phyloP scores from a whole-genome alignment of 768 basidiomycete genomes.

The Naganishia vishniacii region DNA sequence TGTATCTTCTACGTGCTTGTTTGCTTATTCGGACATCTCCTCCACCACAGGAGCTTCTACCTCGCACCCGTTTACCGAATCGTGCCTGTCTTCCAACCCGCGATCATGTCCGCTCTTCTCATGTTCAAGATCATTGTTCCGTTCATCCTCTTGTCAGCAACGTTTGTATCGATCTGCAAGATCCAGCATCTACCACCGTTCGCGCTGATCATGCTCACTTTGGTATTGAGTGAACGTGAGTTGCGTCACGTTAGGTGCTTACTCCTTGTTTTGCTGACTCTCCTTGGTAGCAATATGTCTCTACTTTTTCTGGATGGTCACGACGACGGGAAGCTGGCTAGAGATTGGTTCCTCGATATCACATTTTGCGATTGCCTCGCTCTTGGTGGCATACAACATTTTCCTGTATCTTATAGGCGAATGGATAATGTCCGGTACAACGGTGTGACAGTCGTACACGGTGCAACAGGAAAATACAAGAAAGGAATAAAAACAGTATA shows the following conservation, averaged over 20 bases:
- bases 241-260: constrained; percentile 24
- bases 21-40: background rate
- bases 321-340: constrained; percentile 73
- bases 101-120: constrained; percentile 69
- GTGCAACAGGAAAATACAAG: no score
- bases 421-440: constrained; percentile 55
- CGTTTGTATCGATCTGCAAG: constrained; percentile 65
- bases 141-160: constrained; percentile 67
- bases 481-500: no score
- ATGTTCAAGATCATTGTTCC: constrained; percentile 77
- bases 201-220: constrained; percentile 69
- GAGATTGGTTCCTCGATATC: constrained; percentile 84
- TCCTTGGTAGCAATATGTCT: constrained; percentile 64
- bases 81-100: constrained; percentile 77
- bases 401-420: constrained; percentile 70
- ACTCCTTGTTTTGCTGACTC: background rate
- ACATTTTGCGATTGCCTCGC: constrained; percentile 77
- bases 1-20: no score
- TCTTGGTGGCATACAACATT: constrained; percentile 72
- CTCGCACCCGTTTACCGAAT: constrained; percentile 80
- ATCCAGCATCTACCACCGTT: constrained; percentile 67
- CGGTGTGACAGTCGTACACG: no score
- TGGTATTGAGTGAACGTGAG: constrained; percentile 66
- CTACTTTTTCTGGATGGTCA: constrained; percentile 75
- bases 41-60: constrained; percentile 63